Evolutionary conservation across 306 rosid species (phyloP).

Genomic region (Vigna radiata): DNA sequence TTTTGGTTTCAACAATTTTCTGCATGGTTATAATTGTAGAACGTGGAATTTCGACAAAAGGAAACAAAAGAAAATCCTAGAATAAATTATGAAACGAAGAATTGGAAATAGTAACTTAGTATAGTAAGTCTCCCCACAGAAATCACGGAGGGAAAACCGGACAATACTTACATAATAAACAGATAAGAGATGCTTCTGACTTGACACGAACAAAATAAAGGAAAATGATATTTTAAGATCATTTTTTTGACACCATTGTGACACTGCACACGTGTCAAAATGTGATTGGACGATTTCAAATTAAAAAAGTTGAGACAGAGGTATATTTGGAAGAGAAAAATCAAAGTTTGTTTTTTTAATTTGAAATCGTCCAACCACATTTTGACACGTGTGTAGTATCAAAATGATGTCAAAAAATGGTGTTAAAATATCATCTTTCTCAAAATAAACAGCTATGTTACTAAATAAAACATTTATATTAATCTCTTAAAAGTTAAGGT

Average conservation of each 20-base stretch:
- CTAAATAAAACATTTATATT: neutral
- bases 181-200: neutral
- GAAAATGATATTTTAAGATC: no score
- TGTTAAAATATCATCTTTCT: no score
- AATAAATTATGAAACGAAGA: neutral
- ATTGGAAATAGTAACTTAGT: neutral
- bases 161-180: neutral
- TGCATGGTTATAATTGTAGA: neutral
- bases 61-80: neutral
- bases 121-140: neutral
- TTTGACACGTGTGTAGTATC: no score
- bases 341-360: no score
- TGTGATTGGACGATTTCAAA: no score
- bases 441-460: neutral
- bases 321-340: no score
- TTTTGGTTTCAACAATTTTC: neutral
- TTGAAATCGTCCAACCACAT: no score
- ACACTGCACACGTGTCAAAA: no score
- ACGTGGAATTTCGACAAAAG: neutral
- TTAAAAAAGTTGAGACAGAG: no score
- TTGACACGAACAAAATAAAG: neutral
- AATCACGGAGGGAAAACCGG: slow-evolving; percentile 26
- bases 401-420: no score
- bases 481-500: neutral
- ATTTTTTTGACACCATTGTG: no score